Evolutionary conservation across 2,329 filamentous ascomycete species (phyloP).

Genomic region (Fusarium duplospermum): DNA sequence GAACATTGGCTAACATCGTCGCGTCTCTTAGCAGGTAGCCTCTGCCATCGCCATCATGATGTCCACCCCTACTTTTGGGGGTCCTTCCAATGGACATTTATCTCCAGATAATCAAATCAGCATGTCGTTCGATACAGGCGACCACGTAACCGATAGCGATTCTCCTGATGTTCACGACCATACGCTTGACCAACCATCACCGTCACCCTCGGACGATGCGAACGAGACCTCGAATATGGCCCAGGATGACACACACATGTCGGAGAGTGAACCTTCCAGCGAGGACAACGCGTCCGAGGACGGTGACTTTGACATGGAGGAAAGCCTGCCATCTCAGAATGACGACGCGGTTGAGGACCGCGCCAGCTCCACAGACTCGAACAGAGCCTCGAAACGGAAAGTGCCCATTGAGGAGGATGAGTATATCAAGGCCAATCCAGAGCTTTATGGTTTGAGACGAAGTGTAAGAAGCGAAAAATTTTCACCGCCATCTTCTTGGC

Average conservation of each 20-base stretch:
- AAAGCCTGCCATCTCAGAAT: conserved; percentile 61
- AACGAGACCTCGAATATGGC: conserved; percentile 56
- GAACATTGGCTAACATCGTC: conserved; percentile 50
- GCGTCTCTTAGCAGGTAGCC: conserved; percentile 60
- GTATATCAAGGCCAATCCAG: conserved; percentile 90
- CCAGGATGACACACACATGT: conserved; percentile 54
- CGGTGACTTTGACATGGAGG: conserved; percentile 81
- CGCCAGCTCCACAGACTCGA: conserved; percentile 78
- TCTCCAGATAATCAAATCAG: conserved; percentile 64
- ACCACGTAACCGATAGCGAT: conserved; percentile 70
- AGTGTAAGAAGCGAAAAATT: conserved; percentile 74
- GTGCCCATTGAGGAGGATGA: conserved; percentile 77
- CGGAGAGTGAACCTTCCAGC: conserved; percentile 61
- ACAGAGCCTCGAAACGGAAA: conserved; percentile 79
- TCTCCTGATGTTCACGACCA: conserved; percentile 77
- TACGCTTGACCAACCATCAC: conserved; percentile 60
- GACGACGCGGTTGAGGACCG: conserved; percentile 63
- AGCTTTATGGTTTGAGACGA: conserved; percentile 92
- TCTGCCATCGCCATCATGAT: conserved; percentile 72
- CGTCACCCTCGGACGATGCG: conserved; percentile 56
- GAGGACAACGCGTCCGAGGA: conserved; percentile 71
- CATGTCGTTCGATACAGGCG: conserved; percentile 53
- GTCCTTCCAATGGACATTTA: conserved; percentile 74
- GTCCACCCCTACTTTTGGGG: conserved; percentile 70
- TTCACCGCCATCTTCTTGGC: conserved; percentile 47